Evolutionary conservation across 83 land plant species (phyloP).

Genomic region (Picea abies): DNA sequence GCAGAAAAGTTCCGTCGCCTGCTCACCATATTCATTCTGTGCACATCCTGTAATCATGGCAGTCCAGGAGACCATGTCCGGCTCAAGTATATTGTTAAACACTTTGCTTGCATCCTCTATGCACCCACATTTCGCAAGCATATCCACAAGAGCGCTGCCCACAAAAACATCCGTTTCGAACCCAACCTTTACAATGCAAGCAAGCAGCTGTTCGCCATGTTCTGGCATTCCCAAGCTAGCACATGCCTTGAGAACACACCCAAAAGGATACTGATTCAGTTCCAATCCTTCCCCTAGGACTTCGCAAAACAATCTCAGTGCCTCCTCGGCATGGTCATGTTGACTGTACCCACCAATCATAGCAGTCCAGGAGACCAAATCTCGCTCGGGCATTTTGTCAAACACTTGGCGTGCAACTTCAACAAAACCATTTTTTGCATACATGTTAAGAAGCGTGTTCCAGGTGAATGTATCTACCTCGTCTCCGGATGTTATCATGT

Average conservation of each 20-base stretch:
- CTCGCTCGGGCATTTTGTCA: conserved; percentile 21
- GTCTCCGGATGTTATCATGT: conserved; percentile 53
- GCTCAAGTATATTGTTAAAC: conserved; percentile 46
- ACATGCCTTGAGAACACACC: conserved; percentile 53
- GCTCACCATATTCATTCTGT: conserved; percentile 48
- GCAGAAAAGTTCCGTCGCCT: conserved; percentile 47
- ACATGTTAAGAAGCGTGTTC: conserved; percentile 26
- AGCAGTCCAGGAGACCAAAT: conserved; percentile 34
- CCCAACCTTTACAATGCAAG: conserved; percentile 37
- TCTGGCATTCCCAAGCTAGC: conserved; percentile 36
- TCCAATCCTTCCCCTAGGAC: conserved; percentile 18
- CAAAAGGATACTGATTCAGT: conserved; percentile 30
- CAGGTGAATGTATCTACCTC: conserved; percentile 16
- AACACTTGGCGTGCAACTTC: conserved; percentile 30
- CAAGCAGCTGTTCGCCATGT: conserved; percentile 50
- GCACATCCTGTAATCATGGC: conserved; percentile 70
- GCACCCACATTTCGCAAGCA: conserved; percentile 55
- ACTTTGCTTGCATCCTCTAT: conserved; percentile 45
- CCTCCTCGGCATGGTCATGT: conserved; percentile 33
- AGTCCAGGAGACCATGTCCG: conserved; percentile 59
- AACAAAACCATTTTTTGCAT: conserved; percentile 41
- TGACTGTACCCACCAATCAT: conserved; percentile 29
- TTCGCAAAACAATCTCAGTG: conserved; percentile 24
- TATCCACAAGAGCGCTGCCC: conserved; percentile 52
- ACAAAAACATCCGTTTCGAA: conserved; percentile 49